These are phyloP conservation scores for Eucommia ulmoides DNA, from an alignment of 257 asterid species.

Conservation along the genomic window DNA sequence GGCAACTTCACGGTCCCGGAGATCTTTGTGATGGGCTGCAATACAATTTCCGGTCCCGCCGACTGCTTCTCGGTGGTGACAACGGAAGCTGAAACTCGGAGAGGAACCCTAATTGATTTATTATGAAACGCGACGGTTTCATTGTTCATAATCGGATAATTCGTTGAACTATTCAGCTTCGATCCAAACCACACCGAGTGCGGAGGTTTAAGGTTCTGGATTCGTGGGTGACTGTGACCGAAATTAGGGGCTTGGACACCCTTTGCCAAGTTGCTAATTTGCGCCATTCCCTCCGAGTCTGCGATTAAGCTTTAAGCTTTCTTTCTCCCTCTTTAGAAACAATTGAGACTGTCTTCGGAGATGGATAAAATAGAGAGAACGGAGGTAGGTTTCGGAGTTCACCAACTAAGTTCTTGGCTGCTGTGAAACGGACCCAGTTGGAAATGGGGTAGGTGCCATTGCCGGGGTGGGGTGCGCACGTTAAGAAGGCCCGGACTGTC, in stretches of 20 bases:
- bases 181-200: conserved; percentile 42
- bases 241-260: conserved; percentile 38
- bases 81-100: conserved; percentile 54
- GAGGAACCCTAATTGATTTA: conserved; percentile 19
- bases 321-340: no score
- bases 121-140: conserved; percentile 6
- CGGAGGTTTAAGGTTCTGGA: conserved; percentile 19
- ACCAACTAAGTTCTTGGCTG: no score
- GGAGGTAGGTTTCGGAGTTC: no score
- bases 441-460: no score
- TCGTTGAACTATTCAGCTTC: conserved; percentile 29
- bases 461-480: no score
- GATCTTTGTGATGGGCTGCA: conserved; percentile 79
- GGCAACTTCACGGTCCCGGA: conserved; percentile 94
- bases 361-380: no score
- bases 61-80: conserved; percentile 69
- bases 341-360: no score
- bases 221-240: conserved; percentile 15
- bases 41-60: conserved; percentile 70
- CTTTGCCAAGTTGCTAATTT: conserved; percentile 37
- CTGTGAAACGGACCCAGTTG: no score
- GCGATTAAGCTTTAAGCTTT: no score
- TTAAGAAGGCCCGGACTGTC: no score
- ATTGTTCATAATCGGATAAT: conserved; percentile 25
- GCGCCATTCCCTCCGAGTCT: conserved; percentile 32